Conservation (phyloP, 2,329 filamentous ascomycete species). For the Aspergillus luchuensis region DNA sequence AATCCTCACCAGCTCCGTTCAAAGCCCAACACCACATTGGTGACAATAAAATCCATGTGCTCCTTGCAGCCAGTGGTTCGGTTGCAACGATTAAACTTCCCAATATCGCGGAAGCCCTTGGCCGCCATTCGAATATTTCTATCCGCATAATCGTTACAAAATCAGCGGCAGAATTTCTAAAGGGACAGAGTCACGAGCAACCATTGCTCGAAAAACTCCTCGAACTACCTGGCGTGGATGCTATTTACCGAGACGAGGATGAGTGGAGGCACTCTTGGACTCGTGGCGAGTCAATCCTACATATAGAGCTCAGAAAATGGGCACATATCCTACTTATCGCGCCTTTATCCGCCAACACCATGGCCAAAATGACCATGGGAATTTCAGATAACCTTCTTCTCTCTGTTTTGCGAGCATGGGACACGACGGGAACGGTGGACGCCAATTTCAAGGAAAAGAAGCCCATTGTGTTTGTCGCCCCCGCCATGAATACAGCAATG, state of each 20-base stretch:
- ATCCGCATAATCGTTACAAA: conserved; percentile 83
- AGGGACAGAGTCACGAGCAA: conserved; percentile 75
- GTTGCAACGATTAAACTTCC: conserved; percentile 89
- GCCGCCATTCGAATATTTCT: conserved; percentile 58
- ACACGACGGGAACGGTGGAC: conserved; percentile 67
- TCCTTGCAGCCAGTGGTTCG: conserved; percentile 69
- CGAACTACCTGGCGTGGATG: conserved; percentile 71
- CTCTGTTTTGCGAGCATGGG: conserved; percentile 83
- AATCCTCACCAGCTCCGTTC: conserved; percentile 11
- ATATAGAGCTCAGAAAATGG: conserved; percentile 86
- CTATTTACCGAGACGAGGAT: conserved; percentile 77
- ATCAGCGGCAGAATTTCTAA: conserved; percentile 73
- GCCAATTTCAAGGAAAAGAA: conserved; percentile 37
- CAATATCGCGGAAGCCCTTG: conserved; percentile 58
- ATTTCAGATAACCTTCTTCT: conserved; percentile 74
- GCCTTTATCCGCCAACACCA: conserved; percentile 78
- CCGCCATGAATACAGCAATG: conserved; percentile 90
- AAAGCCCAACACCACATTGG: conserved; percentile 22
- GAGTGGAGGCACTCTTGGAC: conserved; percentile 82
- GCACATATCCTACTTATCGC: conserved; percentile 78
- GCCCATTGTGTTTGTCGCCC: conserved; percentile 73
- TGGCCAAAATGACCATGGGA: conserved; percentile 81
- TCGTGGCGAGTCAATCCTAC: conserved; percentile 76
- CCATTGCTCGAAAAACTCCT: conserved; percentile 65
- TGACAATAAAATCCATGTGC: conserved; percentile 32